phyloP scores from a whole-genome alignment of 352 stramenopile genomes.

The Phytophthora aleatoria region DNA sequence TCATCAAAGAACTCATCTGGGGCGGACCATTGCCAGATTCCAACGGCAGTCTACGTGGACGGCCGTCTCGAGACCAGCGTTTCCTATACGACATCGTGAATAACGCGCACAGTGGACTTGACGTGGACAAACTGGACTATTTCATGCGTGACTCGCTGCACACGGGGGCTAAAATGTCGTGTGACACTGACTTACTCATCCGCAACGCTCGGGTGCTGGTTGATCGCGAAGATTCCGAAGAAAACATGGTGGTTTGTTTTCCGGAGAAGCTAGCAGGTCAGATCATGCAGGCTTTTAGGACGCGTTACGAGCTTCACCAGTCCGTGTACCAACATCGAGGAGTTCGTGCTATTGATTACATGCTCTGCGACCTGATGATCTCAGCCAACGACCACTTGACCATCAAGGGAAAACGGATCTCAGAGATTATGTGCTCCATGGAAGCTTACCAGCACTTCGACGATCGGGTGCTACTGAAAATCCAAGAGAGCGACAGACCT shows the following conservation, averaged over 20 bases:
- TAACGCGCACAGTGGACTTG: constrained; percentile 83
- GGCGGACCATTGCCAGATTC: constrained; percentile 55
- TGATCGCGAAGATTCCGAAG: constrained; percentile 49
- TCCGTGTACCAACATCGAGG: constrained; percentile 89
- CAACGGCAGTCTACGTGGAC: constrained; percentile 39
- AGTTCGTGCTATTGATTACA: constrained; percentile 86
- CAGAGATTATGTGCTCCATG: constrained; percentile 64
- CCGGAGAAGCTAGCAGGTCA: constrained; percentile 86
- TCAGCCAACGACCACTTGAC: constrained; percentile 63
- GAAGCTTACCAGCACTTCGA: constrained; percentile 85
- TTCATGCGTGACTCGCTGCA: constrained; percentile 85
- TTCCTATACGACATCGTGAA: constrained; percentile 93
- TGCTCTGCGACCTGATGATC: constrained; percentile 85
- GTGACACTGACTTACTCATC: constrained; percentile 79
- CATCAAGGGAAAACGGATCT: constrained; percentile 71
- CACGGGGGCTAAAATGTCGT: constrained; percentile 77
- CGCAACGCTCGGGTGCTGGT: constrained; percentile 69
- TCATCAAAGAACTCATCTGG: constrained; percentile 85
- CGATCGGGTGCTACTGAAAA: constrained; percentile 74
- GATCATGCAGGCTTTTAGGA: constrained; percentile 90
- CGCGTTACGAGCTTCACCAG: constrained; percentile 87
- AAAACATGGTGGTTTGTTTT: constrained; percentile 78
- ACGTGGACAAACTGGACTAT: constrained; percentile 93
- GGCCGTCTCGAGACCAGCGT: constrained; percentile 42
- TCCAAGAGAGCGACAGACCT: constrained; percentile 71